Evolutionary conservation across 73 alveolate genomes (phyloP), one percentile per base, ranked within the genome.

Genomic region (Symbiodinium natans): DNA sequence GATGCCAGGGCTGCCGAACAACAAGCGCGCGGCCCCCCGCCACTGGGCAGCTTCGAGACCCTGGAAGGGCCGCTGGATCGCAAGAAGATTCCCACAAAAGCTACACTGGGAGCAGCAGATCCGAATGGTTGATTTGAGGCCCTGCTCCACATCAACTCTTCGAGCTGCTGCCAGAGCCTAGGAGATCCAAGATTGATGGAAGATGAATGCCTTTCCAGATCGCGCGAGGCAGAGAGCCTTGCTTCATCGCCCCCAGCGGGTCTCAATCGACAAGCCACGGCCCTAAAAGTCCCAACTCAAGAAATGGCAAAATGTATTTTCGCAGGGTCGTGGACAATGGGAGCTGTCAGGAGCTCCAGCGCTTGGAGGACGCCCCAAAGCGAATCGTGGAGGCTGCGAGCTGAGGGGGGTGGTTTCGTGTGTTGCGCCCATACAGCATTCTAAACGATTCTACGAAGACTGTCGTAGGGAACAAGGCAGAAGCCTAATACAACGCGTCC

Each of bases 131-230:
- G 59, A 9, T 13, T 46, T 46, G 59, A 63, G 80, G 80, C 80
- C 80, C 17, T 63, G 80, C 80, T 63, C 80, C 17, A 23, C 80
- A 13, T 23, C 80, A 5, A 36, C 80, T 6, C 80, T 63, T 29
- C 80, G 80, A 23, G 80, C 80, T 63, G 80, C 80, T 63, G 80
- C 80, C 80, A 27, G n/a, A n/a, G n/a, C n/a, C n/a, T n/a, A n/a
- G n/a, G n/a, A n/a, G n/a, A n/a, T n/a, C n/a, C n/a, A n/a, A n/a
- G n/a, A n/a, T n/a, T n/a, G n/a, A n/a, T n/a, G n/a, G n/a, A n/a
- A n/a, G n/a, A n/a, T n/a, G n/a, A n/a, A n/a, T n/a, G n/a, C n/a
- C n/a, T n/a, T n/a, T n/a, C n/a, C n/a, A n/a, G n/a, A n/a, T n/a
- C n/a, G n/a, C n/a, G n/a, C 80, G 36, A 63, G 80, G 80, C 80